phyloP scores from a whole-genome alignment of 2,329 filamentous ascomycete species.

The Didymella pomorum region DNA sequence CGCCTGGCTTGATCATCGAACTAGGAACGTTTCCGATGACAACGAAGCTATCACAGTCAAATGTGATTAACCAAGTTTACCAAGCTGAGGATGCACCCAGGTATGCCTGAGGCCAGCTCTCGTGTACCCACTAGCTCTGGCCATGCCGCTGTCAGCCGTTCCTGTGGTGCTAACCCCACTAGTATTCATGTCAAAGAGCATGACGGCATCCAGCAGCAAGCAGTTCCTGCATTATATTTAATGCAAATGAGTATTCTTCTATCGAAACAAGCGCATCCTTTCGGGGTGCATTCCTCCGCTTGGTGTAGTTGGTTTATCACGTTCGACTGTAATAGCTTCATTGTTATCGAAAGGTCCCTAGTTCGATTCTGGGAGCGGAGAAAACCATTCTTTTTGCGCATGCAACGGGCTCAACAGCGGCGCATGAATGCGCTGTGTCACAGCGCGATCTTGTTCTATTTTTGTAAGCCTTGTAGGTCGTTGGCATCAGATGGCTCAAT shows the following conservation, averaged over 20 bases:
- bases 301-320: constrained; percentile 26
- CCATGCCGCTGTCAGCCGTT: neutral
- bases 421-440: no score
- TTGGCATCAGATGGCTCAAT: neutral
- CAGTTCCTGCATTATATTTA: neutral
- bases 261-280: constrained; percentile 12
- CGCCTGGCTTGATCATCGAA: no score
- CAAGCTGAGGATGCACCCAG: neutral
- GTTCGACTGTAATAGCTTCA: constrained; percentile 24
- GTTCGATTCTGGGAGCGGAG: constrained; percentile 25
- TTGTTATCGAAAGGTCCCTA: constrained; percentile 27
- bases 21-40: no score
- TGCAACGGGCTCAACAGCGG: no score
- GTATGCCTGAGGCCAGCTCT: neutral
- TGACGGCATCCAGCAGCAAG: fast-evolving
- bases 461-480: no score
- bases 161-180: neutral
- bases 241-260: neutral
- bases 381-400: constrained; percentile 6
- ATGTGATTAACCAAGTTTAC: neutral
- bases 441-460: no score
- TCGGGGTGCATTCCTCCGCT: constrained; percentile 17
- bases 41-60: neutral
- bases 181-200: neutral
- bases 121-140: neutral